phyloP scores from a whole-genome alignment of 2,329 filamentous ascomycete species.

The Eutypa lata region DNA sequence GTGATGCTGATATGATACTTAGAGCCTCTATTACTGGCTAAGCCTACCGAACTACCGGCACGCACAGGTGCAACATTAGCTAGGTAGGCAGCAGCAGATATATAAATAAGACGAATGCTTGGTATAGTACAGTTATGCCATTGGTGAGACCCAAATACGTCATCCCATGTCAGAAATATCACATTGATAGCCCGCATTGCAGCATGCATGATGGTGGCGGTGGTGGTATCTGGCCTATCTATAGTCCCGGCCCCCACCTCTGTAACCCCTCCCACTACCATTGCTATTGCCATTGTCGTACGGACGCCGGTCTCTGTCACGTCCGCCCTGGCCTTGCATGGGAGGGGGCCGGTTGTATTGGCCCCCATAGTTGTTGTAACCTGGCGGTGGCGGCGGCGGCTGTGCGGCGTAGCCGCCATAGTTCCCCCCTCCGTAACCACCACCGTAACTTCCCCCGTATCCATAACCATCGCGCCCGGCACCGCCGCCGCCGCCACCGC shows the following conservation, averaged over 20 bases:
- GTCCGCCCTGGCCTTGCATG: slow-evolving; percentile 20
- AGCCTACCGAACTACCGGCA: too few species aligned
- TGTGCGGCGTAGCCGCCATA: slow-evolving; percentile 21
- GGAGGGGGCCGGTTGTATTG: slow-evolving; percentile 22
- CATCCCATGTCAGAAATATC: neutral
- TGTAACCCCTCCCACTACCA: slow-evolving; percentile 21
- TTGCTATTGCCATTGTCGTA: slow-evolving; percentile 24
- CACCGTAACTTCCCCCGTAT: slow-evolving; percentile 11
- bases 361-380: slow-evolving; percentile 18
- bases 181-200: neutral
- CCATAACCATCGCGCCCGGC: slow-evolving; percentile 18
- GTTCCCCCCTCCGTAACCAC: slow-evolving; percentile 10
- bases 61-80: too few species aligned
- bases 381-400: slow-evolving; percentile 16
- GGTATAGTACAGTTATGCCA: neutral
- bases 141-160: neutral
- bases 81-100: neutral
- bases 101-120: neutral
- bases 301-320: slow-evolving; percentile 14
- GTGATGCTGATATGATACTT: too few species aligned
- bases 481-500: slow-evolving; percentile 11
- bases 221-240: slow-evolving; percentile 3
- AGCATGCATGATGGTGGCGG: neutral
- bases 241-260: slow-evolving; percentile 14
- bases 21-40: too few species aligned